Evolutionary conservation across 2,329 filamentous ascomycete species (phyloP).

Genomic region (Colletotrichum caudatum): DNA sequence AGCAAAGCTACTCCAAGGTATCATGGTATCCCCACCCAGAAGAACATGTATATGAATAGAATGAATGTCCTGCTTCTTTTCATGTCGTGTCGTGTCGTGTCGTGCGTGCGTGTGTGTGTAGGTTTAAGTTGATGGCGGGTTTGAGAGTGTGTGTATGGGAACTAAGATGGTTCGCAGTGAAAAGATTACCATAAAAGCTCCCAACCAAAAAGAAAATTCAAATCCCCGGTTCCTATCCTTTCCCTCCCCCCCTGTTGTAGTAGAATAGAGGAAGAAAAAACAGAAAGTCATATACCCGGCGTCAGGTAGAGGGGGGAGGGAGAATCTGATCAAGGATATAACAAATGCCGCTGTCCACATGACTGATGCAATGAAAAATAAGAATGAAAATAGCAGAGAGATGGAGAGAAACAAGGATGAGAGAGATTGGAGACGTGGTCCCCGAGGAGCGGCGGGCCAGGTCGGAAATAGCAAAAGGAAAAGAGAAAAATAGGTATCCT

Average conservation of each 20-base stretch:
- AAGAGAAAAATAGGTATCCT: conserved; percentile 35
- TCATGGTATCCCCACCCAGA: conserved; percentile 31
- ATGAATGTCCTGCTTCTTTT: conserved; percentile 3
- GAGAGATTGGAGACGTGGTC: neutral
- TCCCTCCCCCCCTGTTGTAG: conserved; percentile 40
- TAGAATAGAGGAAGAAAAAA: conserved; percentile 42
- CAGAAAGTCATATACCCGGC: conserved; percentile 46
- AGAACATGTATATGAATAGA: neutral
- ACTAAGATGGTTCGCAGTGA: neutral
- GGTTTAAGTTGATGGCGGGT: neutral
- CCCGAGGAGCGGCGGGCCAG: conserved; percentile 31
- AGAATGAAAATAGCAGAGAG: conserved; percentile 29
- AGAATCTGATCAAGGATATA: conserved; percentile 43
- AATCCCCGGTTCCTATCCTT: conserved; percentile 39
- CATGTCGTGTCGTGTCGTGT: neutral
- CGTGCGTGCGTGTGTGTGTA: conserved; percentile 14
- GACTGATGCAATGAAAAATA: conserved; percentile 40
- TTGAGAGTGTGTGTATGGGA: neutral
- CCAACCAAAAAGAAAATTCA: conserved; percentile 5
- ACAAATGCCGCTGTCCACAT: conserved; percentile 41
- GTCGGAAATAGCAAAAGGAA: conserved; percentile 40
- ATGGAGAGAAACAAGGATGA: neutral
- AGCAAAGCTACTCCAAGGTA: conserved; percentile 30
- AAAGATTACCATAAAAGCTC: conserved; percentile 18
- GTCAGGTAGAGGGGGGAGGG: conserved; percentile 41